Evolutionary conservation across 2,329 filamentous ascomycete species (phyloP).

Genomic region (Trichoderma aggressivum): DNA sequence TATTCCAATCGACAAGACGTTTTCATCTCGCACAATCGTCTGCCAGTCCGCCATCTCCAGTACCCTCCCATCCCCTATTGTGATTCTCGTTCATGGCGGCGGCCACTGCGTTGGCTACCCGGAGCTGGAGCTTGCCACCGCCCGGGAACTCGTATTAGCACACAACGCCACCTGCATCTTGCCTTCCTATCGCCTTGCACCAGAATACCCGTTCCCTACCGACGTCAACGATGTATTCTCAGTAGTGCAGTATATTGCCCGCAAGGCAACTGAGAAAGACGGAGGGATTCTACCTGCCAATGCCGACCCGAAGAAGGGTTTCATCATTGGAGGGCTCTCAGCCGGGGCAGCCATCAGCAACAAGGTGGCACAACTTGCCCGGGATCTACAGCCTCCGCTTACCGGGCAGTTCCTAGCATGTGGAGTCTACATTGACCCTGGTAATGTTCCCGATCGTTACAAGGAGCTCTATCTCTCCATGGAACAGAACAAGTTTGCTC

Average conservation of each 20-base stretch:
- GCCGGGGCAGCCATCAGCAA: neutral
- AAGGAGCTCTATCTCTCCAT: neutral
- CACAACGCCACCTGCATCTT: neutral
- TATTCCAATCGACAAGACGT: neutral
- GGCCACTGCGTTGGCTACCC: neutral
- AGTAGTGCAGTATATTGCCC: neutral
- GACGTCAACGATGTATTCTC: neutral
- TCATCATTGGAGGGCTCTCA: neutral
- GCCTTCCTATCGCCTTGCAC: neutral
- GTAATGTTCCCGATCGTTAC: neutral
- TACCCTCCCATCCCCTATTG: neutral
- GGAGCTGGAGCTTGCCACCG: neutral
- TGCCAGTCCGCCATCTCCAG: neutral
- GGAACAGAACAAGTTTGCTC: neutral
- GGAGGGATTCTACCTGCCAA: neutral
- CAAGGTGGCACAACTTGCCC: neutral
- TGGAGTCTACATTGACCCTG: neutral
- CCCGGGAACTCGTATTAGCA: neutral
- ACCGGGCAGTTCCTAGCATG: neutral
- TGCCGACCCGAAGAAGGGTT: neutral
- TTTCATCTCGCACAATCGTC: neutral
- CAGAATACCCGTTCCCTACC: neutral
- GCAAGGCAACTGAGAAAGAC: neutral
- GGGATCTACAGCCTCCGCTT: neutral
- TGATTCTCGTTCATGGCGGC: neutral